Conservation (phyloP, 2,329 filamentous ascomycete species). For the Xylaria sp. region DNA sequence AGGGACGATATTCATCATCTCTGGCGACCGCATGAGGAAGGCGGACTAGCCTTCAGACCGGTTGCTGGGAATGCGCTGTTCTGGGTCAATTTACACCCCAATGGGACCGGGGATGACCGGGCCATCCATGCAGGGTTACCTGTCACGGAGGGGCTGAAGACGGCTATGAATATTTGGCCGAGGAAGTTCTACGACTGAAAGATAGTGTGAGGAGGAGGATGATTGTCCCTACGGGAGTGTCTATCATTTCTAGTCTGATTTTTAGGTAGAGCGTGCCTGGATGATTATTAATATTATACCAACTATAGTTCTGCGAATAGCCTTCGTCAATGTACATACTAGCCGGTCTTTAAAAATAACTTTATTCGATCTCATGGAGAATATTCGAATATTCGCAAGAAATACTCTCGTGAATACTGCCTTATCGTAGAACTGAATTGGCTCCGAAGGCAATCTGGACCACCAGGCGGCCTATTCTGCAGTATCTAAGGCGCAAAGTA, state of each 20-base stretch:
- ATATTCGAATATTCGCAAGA: neutral
- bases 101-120: constrained; percentile 56
- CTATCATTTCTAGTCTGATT: neutral
- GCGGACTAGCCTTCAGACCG: constrained; percentile 56
- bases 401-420: neutral
- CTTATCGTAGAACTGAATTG: neutral
- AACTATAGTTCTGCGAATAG: neutral
- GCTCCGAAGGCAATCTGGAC: neutral
- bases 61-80: constrained; percentile 58
- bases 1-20: constrained; percentile 35
- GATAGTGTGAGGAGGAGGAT: neutral
- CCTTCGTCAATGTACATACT: neutral
- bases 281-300: neutral
- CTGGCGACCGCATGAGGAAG: constrained; percentile 55
- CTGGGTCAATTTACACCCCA: constrained; percentile 58
- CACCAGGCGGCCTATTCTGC: neutral
- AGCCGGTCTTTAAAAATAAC: neutral
- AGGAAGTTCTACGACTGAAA: constrained; percentile 42
- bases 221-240: neutral
- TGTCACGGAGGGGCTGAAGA: constrained; percentile 55
- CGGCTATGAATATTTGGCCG: constrained; percentile 62
- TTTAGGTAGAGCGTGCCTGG: neutral
- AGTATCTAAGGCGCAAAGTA: neutral
- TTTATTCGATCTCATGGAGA: neutral
- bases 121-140: constrained; percentile 57